A percentile compares a stretch with the other conserved stretches of the same genome.
Conservation (phyloP, 331 rosid genomes). For the Cydonia oblonga region DNA sequence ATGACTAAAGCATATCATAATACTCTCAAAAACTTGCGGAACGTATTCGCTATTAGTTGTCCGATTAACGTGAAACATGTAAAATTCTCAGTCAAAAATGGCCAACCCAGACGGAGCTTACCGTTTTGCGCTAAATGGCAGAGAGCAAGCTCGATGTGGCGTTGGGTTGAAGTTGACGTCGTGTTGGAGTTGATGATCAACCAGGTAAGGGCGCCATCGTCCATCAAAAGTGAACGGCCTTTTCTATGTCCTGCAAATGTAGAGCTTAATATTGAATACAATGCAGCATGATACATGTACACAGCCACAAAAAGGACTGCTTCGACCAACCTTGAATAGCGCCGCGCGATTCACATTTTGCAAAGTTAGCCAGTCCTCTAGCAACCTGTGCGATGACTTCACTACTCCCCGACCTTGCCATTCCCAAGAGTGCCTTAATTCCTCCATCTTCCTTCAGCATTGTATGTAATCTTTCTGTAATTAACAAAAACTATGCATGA, state of each 20-base stretch:
- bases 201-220: conserved; percentile 52
- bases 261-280: background rate
- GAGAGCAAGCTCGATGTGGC: conserved; percentile 60
- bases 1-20: too few species aligned
- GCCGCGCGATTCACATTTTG: conserved; percentile 61
- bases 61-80: background rate
- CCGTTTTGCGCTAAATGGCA: conserved; percentile 69
- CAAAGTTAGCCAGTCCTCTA: conserved; percentile 60
- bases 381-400: conserved; percentile 65
- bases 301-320: background rate
- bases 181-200: conserved; percentile 33
- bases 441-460: conserved; percentile 57
- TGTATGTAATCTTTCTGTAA: conserved; percentile 42
- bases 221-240: conserved; percentile 45
- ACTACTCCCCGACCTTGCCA: conserved; percentile 35
- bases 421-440: conserved; percentile 47
- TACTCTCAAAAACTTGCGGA: too few species aligned
- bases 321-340: conserved; percentile 36
- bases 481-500: conserved; percentile 1
- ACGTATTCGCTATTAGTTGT: background rate
- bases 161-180: conserved; percentile 36
- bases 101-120: conserved; percentile 7
- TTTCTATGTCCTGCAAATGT: conserved; percentile 39
- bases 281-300: background rate
- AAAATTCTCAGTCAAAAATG: background rate